Conservation (phyloP, 257 asterid species). For the Solanum corneliomulleri region DNA sequence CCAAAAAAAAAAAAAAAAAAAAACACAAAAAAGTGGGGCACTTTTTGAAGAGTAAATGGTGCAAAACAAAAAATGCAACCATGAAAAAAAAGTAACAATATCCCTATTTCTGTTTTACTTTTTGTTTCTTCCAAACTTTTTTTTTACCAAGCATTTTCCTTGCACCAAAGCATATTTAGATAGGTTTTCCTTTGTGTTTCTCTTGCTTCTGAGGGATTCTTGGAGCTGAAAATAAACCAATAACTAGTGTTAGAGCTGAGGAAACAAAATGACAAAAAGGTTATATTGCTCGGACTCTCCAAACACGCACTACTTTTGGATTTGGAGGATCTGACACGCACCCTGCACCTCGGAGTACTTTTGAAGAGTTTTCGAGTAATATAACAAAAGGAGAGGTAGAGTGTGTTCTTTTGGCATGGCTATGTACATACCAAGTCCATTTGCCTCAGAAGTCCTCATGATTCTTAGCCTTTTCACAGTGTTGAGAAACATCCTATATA, state of each 20-base stretch:
- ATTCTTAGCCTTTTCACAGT: constrained; percentile 75
- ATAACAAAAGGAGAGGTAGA: not conserved
- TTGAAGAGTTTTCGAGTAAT: not conserved
- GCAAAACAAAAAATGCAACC: constrained; percentile 29
- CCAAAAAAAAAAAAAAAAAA: not conserved
- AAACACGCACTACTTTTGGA: not conserved
- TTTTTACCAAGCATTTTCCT: not conserved
- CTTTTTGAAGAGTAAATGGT: not conserved
- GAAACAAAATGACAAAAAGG: not conserved
- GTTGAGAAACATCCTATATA: constrained; percentile 63
- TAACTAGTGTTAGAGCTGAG: not conserved
- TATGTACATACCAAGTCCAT: constrained; percentile 50
- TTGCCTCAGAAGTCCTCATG: constrained; percentile 75
- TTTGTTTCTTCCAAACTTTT: constrained; percentile 7
- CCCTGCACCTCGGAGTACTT: not conserved
- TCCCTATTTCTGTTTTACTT: constrained; percentile 3
- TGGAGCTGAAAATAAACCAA: constrained; percentile 27
- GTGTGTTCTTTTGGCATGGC: not conserved
- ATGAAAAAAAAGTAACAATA: constrained; percentile 12
- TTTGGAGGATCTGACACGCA: not conserved
- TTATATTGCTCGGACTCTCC: not conserved
- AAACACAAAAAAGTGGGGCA: not conserved
- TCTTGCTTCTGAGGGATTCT: constrained; percentile 34
- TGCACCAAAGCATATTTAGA: constrained; percentile 6
- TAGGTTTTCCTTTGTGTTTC: constrained; percentile 37